These are phyloP conservation scores for Durotheca rogersii DNA, from an alignment of 495 filamentous ascomycete genomes.

Conservation along the genomic window DNA sequence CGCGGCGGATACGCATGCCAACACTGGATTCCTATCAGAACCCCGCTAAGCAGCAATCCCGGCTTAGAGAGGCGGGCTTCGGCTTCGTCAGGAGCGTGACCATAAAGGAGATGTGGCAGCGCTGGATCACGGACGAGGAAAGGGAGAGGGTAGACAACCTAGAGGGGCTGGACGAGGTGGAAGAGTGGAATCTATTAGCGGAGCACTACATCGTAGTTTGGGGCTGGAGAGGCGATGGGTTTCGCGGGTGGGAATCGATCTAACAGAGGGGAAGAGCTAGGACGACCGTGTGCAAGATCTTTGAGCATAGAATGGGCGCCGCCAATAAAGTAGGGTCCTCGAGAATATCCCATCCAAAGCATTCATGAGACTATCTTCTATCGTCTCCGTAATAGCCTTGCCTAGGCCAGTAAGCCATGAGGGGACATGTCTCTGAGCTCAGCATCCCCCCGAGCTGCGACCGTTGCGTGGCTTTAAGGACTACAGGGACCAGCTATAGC, in stretches of 20 bases:
- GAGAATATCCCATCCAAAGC: too few relatives aligned
- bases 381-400: too few relatives aligned
- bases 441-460: too few relatives aligned
- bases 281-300: too few relatives aligned
- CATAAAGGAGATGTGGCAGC: constrained; percentile 72
- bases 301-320: too few relatives aligned
- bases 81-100: constrained; percentile 57
- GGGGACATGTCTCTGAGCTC: too few relatives aligned
- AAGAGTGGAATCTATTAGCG: constrained; percentile 89
- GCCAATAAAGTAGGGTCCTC: too few relatives aligned
- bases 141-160: constrained; percentile 74
- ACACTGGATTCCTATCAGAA: constrained; percentile 72
- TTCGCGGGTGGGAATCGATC: constrained; percentile 22
- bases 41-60: constrained; percentile 61
- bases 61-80: constrained; percentile 66
- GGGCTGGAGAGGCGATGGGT: constrained; percentile 53
- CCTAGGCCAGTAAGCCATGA: too few relatives aligned
- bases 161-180: constrained; percentile 92
- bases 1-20: constrained; percentile 80
- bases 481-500: too few relatives aligned
- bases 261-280: too few relatives aligned
- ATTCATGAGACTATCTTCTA: too few relatives aligned
- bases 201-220: constrained; percentile 88
- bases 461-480: too few relatives aligned
- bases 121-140: constrained; percentile 71